Evolutionary conservation across 805 yeast species (phyloP).

Genomic region (Schizosaccharomyces octosporus): DNA sequence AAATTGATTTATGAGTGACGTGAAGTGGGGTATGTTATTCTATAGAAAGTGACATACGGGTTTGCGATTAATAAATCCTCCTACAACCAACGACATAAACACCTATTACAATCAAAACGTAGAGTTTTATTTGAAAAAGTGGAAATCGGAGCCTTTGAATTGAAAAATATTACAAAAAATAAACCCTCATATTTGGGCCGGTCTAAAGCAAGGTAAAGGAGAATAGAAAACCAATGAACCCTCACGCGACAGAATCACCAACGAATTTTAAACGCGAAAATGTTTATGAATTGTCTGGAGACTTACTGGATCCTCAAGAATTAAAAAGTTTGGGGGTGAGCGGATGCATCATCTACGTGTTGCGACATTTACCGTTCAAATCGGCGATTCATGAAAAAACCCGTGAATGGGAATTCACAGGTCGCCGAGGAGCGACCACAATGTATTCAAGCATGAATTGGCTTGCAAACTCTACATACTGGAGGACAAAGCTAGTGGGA

Average conservation of each 20-base stretch:
- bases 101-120: too few relatives aligned
- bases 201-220: not conserved
- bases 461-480: conserved; percentile 30
- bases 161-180: too few relatives aligned
- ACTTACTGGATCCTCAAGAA: not conserved
- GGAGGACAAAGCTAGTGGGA: conserved; percentile 74
- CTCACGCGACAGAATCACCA: not conserved
- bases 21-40: too few relatives aligned
- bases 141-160: too few relatives aligned
- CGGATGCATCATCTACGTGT: not conserved
- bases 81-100: too few relatives aligned
- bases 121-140: too few relatives aligned
- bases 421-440: conserved; percentile 57
- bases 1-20: too few relatives aligned
- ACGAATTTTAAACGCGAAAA: not conserved
- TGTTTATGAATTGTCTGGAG: not conserved
- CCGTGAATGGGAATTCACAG: not conserved
- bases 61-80: too few relatives aligned
- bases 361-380: not conserved
- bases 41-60: too few relatives aligned
- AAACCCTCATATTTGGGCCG: too few relatives aligned
- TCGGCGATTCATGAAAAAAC: not conserved
- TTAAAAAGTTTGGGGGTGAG: not conserved
- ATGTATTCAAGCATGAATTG: conserved; percentile 49
- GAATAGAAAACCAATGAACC: not conserved